These are phyloP conservation scores for Yamadazyma spencermartinsiae DNA, from an alignment of 1,139 yeast species.

Conservation along the genomic window DNA sequence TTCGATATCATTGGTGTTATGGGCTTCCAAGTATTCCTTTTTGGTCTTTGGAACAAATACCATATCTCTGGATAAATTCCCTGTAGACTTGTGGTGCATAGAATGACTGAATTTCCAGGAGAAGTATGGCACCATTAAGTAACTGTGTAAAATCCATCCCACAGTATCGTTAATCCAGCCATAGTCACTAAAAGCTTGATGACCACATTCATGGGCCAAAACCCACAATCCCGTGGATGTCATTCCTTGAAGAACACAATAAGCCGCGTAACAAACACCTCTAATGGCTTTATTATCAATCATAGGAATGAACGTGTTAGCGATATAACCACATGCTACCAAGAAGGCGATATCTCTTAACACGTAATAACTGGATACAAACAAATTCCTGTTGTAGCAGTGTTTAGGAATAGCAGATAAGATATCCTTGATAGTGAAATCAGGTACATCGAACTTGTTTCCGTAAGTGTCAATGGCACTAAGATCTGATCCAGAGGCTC, in stretches of 20 bases:
- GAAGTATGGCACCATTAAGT: constrained; percentile 58
- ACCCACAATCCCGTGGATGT: constrained; percentile 70
- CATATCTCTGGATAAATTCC: constrained; percentile 60
- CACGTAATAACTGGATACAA: constrained; percentile 54
- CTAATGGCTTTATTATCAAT: constrained; percentile 28
- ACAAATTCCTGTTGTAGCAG: constrained; percentile 57
- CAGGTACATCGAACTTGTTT: constrained; percentile 59
- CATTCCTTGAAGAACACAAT: constrained; percentile 63
- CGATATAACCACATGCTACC: constrained; percentile 44
- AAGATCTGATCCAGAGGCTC: constrained; percentile 18
- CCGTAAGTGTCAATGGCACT: constrained; percentile 56
- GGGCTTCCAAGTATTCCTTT: constrained; percentile 37
- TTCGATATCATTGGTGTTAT: constrained; percentile 31
- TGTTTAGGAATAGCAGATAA: constrained; percentile 60
- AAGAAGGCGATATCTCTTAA: constrained; percentile 53
- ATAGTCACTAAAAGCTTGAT: constrained; percentile 60
- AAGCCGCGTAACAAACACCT: constrained; percentile 46
- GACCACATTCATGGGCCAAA: constrained; percentile 68
- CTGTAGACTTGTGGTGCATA: constrained; percentile 66
- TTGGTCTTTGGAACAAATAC: constrained; percentile 59
- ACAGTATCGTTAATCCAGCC: constrained; percentile 55
- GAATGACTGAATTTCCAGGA: constrained; percentile 64
- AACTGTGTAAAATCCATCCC: constrained; percentile 63
- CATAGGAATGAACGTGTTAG: constrained; percentile 50
- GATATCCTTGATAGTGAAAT: constrained; percentile 61